These are phyloP conservation scores for Alternaria ethzedia DNA, from an alignment of 2,329 filamentous ascomycete species.

Conservation along the genomic window DNA sequence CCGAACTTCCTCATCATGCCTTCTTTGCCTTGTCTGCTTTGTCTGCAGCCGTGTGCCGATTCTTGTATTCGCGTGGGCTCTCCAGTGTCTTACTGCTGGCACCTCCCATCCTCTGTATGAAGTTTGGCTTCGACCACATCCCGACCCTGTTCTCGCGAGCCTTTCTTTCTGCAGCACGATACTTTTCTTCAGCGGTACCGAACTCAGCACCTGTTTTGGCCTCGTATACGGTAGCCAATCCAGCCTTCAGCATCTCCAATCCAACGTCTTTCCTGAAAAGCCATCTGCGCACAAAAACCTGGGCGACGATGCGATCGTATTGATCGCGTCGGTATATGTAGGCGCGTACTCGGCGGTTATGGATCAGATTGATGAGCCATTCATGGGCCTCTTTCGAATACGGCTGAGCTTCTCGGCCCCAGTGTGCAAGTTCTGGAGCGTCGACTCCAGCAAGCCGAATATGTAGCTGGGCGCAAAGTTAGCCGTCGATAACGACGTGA, in stretches of 20 bases:
- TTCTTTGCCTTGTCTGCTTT: slow-evolving; percentile 51
- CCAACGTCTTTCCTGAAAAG: slow-evolving; percentile 81
- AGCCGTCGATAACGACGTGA: slow-evolving; percentile 10
- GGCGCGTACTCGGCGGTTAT: slow-evolving; percentile 76
- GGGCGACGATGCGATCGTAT: slow-evolving; percentile 88
- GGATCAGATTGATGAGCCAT: slow-evolving; percentile 78
- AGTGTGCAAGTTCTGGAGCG: slow-evolving; percentile 91
- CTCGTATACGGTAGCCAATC: slow-evolving; percentile 91
- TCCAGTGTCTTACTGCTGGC: slow-evolving; percentile 66
- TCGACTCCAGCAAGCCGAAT: slow-evolving; percentile 91
- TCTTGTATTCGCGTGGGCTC: slow-evolving; percentile 89
- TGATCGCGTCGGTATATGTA: slow-evolving; percentile 86
- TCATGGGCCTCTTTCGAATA: slow-evolving; percentile 79
- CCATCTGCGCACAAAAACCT: slow-evolving; percentile 74
- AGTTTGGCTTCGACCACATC: slow-evolving; percentile 69
- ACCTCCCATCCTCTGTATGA: slow-evolving; percentile 52
- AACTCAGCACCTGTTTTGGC: slow-evolving; percentile 90
- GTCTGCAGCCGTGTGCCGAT: slow-evolving; percentile 55
- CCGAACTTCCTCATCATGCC: slow-evolving; percentile 15
- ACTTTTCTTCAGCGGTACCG: slow-evolving; percentile 69
- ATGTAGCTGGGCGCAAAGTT: slow-evolving; percentile 67
- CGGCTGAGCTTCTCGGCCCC: slow-evolving; percentile 86
- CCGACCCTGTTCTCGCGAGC: slow-evolving; percentile 52
- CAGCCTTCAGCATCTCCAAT: slow-evolving; percentile 83
- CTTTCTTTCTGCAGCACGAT: slow-evolving; percentile 68